Conservation (phyloP, 441 rosid species). For the Raphanus hybrid region DNA sequence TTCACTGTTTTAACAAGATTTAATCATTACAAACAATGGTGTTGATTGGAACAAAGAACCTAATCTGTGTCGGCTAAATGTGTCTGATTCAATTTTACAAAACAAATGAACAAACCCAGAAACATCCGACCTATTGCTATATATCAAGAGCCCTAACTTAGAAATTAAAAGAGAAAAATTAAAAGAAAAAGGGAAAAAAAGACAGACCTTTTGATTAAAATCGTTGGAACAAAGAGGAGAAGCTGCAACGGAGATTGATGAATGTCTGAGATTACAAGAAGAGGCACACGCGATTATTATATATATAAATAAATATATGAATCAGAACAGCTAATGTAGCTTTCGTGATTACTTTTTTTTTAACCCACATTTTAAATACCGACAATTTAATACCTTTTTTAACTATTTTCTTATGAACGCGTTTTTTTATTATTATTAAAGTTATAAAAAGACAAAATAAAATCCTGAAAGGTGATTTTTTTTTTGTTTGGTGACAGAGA, state of each 20-base stretch:
- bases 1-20: slow-evolving; percentile 23
- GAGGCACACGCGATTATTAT: slow-evolving; percentile 33
- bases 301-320: slow-evolving; percentile 24
- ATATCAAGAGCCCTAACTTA: slow-evolving; percentile 25
- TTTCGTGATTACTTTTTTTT: slow-evolving; percentile 20
- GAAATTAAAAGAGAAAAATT: background rate
- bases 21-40: background rate
- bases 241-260: slow-evolving; percentile 27
- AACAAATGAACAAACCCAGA: slow-evolving; percentile 12
- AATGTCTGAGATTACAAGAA: slow-evolving; percentile 23
- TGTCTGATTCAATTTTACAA: background rate
- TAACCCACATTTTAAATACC: slow-evolving; percentile 25
- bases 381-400: background rate
- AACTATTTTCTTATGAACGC: slow-evolving; percentile 5
- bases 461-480: background rate
- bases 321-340: slow-evolving; percentile 33
- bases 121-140: slow-evolving; percentile 23
- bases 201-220: slow-evolving; percentile 24
- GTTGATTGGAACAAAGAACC: background rate
- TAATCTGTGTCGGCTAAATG: background rate
- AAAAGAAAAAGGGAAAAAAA: background rate
- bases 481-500: background rate
- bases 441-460: background rate
- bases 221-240: slow-evolving; percentile 32
- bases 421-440: slow-evolving; percentile 3